Base-by-base conservation (phyloP, 2,329 filamentous ascomycete genomes). In the Fusarium newnesense region DNA sequence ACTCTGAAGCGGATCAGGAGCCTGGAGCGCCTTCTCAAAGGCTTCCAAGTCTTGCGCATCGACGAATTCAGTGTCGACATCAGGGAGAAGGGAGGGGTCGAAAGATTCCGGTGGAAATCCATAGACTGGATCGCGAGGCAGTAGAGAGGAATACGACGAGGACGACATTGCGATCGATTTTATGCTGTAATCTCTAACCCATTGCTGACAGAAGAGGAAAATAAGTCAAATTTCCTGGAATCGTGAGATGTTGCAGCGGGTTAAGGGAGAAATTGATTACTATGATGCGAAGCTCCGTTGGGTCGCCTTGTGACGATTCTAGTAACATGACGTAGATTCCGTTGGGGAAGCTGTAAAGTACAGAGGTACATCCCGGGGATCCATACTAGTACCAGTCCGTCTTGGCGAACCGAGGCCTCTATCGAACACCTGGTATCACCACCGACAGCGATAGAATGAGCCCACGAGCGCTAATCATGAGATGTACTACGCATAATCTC, bases 21-120 rank as follows among this genome's bases (percentile, higher is more conserved):
- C 94, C n/a, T 90, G 89, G 13, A 98, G 88, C 12, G 96, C 96
- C 67, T 89, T 90, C 69, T 93, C 91, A 81, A 98, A 98, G 61
- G 93, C 91, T 42, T 89, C 86, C 37, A 97, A 85, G 79, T 97
- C 92, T 67, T 90, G 90, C 44, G 91, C 86, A 49, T 88, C 83
- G 75, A 97, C 86, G 80, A 98, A 98, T 64, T 96, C 91, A 77
- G 88, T 87, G 80, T 95, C 89, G 81, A 87, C 90, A 81, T 97
- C 95, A n/a, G 95, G 95, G 26, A 98, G 87, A 42, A 84, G 85
- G 21, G 87, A 87, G 69, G 88, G 85, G 81, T 96, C 92, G 83
- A 92, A 95, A 50, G 88, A 89, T 73, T 91, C 86, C 44, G 85
- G 79, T 9, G 87, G 85, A 78, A 91, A 91, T 74, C 91, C 91